Evolutionary conservation across 441 rosid genomes (phyloP), one percentile per base, ranked within the genome.

Genomic region (Pelargonium cotyledonis): DNA sequence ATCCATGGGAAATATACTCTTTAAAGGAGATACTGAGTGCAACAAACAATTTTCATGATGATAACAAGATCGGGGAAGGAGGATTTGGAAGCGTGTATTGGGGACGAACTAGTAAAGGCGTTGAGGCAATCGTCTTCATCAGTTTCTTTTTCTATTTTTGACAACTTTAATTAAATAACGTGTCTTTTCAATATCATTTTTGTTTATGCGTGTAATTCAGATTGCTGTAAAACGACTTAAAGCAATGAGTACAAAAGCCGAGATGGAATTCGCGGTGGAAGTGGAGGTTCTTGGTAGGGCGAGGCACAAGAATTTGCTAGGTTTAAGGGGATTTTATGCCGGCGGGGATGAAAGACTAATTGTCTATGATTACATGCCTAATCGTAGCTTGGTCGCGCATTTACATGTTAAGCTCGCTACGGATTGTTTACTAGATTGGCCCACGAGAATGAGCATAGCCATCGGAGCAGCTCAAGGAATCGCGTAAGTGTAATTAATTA

Each of bases 271-370:
- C 51, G 84, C 84, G 0, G 74, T 83, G 66, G 86, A 83, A 72
- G 86, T 83, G n/a, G 86, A 83, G 79, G 77, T 83, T 16, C 82
- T 83, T 19, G 86, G 86, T 11, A 76, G 84, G 67, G 84, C 78
- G 43, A 76, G 84, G 65, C 86, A 83, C 61, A 77, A 77, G 64
- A 83, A 83, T 60, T 65, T 83, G 72, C 63, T 83, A 40, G 82
- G 82, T 12, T 73, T 80, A 53, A 76, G 84, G 63, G 86, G 86
- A 53, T 83, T 80, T 74, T 78, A 78, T 19, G 84, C 74, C 1
- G 80, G 84, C 0, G 81, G 77, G 1, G 81, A 80, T 6, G 84
- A 80, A 73, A 77, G 86, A 68, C 72, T 83, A 46, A 49, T 49
- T 5, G n/a, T 49, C 4, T 49, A 49, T 5, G 57, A 49, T 49